These are phyloP conservation scores for Zygotorulaspora florentina DNA, from an alignment of 805 yeast genomes.

Conservation along the genomic window DNA sequence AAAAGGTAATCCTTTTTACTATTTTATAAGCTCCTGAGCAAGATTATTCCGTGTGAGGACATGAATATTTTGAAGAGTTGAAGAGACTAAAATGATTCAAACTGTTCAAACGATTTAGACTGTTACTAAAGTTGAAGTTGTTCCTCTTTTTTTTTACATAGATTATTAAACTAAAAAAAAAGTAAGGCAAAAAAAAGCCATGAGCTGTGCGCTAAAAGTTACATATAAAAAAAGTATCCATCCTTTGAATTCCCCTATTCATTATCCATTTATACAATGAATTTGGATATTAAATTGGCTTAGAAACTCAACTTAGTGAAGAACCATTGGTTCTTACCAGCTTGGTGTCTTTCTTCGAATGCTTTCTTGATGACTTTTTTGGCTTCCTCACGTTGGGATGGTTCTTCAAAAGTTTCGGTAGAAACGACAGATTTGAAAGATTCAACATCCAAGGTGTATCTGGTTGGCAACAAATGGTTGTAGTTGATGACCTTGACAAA, in stretches of 20 bases:
- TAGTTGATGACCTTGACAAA: conserved; percentile 98
- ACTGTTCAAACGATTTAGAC: background rate
- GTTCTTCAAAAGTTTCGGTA: conserved; percentile 93
- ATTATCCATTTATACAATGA: conserved; percentile 11
- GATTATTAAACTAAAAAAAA: conserved; percentile 12
- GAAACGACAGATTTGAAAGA: conserved; percentile 87
- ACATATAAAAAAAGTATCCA: conserved; percentile 16
- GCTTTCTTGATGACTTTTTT: conserved; percentile 98
- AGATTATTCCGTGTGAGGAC: too few species aligned
- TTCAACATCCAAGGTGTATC: conserved; percentile 97
- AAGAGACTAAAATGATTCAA: background rate
- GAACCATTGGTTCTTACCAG: conserved; percentile 99
- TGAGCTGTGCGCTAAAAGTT: conserved; percentile 15
- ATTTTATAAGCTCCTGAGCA: background rate
- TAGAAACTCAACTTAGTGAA: conserved; percentile 95
- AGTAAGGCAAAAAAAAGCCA: conserved; percentile 15
- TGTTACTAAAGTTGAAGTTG: conserved; percentile 9
- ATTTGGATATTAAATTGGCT: conserved; percentile 23
- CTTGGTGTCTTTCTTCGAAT: conserved; percentile 98
- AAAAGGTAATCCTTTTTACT: background rate
- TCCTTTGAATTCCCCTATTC: conserved; percentile 14
- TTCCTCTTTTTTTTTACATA: conserved; percentile 14
- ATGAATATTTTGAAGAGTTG: background rate
- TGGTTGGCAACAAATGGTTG: conserved; percentile 99
- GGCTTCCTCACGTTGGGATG: conserved; percentile 98